Evolutionary conservation across 176 grass and related monocot species (phyloP).

Genomic region (Raddia distichophylla): DNA sequence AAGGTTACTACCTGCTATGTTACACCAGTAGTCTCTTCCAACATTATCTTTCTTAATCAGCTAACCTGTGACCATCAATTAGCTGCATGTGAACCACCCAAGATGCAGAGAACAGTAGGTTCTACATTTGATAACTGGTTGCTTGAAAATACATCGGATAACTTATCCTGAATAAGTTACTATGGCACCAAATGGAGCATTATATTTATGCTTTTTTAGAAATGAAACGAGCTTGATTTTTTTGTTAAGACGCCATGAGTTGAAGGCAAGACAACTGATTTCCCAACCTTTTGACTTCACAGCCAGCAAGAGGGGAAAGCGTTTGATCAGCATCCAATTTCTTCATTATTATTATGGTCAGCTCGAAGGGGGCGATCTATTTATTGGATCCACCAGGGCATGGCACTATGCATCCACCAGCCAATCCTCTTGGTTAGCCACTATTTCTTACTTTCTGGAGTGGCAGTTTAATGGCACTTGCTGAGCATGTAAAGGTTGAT

Average conservation of each 20-base stretch:
- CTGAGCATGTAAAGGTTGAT: constrained; percentile 41
- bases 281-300: constrained; percentile 30
- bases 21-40: constrained; percentile 6
- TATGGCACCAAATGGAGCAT: not conserved
- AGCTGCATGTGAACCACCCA: constrained; percentile 33
- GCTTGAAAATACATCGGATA: not conserved
- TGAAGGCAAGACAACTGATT: constrained; percentile 40
- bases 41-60: constrained; percentile 9
- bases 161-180: constrained; percentile 21
- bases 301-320: constrained; percentile 45
- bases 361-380: constrained; percentile 45
- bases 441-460: not conserved
- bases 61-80: constrained; percentile 2
- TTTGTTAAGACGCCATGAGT: not conserved
- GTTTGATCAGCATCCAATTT: constrained; percentile 26
- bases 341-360: constrained; percentile 5
- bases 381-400: constrained; percentile 51
- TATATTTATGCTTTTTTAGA: constrained; percentile 5
- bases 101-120: constrained; percentile 29
- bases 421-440: constrained; percentile 26
- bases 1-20: not conserved
- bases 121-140: not conserved
- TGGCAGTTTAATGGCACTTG: not conserved
- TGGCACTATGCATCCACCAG: constrained; percentile 39
- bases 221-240: constrained; percentile 2